Conservation (phyloP, 305 asterid genomes). For the Fraxinus baroniana region DNA sequence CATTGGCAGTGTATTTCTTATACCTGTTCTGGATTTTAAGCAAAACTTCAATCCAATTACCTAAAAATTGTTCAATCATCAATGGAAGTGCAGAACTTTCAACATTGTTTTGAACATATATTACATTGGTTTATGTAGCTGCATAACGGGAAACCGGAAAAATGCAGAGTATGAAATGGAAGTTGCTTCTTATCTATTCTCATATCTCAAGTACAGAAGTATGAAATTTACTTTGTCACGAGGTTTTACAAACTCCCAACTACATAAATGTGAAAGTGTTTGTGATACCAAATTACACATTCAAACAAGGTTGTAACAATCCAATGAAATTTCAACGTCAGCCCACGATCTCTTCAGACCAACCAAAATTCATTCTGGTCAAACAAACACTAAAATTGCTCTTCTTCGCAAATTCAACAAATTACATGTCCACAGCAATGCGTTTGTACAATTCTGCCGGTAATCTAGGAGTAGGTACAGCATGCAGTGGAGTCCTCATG, state of each 20-base stretch:
- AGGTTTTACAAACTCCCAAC: neutral
- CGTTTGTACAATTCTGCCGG: conserved; percentile 43
- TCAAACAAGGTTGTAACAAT: neutral
- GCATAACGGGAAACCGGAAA: neutral
- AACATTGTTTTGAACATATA: neutral
- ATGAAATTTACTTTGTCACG: neutral
- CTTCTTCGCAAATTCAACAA: neutral
- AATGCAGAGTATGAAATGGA: neutral
- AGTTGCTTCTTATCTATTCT: neutral
- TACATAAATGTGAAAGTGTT: neutral
- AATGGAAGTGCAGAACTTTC: neutral
- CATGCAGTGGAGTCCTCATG: conserved; percentile 64
- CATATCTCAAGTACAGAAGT: neutral
- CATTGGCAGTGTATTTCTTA: neutral
- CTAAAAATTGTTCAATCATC: neutral
- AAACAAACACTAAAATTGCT: neutral
- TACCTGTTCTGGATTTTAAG: neutral
- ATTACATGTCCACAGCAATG: conserved; percentile 39
- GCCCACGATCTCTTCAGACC: neutral
- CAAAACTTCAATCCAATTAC: neutral
- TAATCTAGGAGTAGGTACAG: conserved; percentile 50
- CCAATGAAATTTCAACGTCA: neutral
- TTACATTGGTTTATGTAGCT: neutral
- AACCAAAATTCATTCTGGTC: neutral
- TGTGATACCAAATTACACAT: neutral